Evolutionary conservation across 2,329 filamentous ascomycete species (phyloP), one percentile per base, ranked within the genome.

Genomic region (Aspergillus flavus): DNA sequence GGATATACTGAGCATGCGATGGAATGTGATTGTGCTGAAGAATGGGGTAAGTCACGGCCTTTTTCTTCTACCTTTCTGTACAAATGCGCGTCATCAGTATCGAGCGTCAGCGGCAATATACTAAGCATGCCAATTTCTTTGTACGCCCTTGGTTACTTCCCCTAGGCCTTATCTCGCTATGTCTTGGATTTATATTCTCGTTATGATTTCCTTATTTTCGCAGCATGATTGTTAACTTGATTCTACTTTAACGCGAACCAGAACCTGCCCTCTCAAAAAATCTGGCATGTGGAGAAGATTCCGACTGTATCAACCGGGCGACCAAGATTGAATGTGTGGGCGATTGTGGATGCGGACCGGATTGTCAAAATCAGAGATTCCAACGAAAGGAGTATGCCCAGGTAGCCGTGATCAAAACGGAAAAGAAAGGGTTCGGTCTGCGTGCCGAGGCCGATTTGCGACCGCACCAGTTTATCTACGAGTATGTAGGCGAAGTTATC

Each of bases 401-500:
- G 70, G 95, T 99, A 63, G 91, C 93, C 2, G 94, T 99, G 72
- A 96, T 99, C 84, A 94, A 96, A 78, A 98, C 95, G 0, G 94
- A 97, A 66, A 97, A 98, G 83, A 99, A 99, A 79, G 95, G 95
- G 46, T 98, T 91, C 72, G 95, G 95, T 46, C 86, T 99, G 63
- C 91, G 95, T 62, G 87, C 94, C 61, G 90, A 98, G 78, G 81
- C 83, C 50, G 85, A 93, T 68, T 83, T 99, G 66, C 86, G 90
- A 66, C 84, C 91, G 26, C 89, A 96, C 75, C 93, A 97, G 75
- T 97, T 99, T 76, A 93, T 99, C 71, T 98, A 93, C 76, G 95
- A 99, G 80, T 99, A 99, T 78, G 94, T 99, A 71, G 95, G 95
- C 71, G 95, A 99, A 80, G 95, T 98, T 71, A 97, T 99, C 76